Conservation (phyloP, 2,329 filamentous ascomycete genomes). For the Neoarthrinium moseri region DNA sequence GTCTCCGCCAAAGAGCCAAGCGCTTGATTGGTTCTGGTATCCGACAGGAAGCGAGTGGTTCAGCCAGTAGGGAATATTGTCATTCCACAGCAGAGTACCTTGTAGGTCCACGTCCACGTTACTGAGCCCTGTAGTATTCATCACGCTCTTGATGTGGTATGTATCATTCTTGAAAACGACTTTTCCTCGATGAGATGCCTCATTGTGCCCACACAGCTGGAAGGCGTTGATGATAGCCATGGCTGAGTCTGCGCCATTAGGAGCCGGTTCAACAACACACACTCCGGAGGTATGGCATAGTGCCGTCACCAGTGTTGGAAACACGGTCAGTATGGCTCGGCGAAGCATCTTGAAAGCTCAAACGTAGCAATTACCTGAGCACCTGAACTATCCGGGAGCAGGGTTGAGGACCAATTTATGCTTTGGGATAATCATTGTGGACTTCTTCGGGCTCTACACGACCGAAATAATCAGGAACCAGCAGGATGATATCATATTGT, state of each 20-base stretch:
- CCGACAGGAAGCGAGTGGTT: constrained; percentile 47
- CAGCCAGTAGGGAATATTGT: constrained; percentile 45
- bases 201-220: constrained; percentile 24
- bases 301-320: too few species aligned
- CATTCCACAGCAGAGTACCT: constrained; percentile 1
- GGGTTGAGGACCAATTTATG: too few species aligned
- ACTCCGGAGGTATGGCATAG: constrained; percentile 11
- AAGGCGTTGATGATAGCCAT: constrained; percentile 29
- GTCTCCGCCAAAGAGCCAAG: constrained; percentile 54
- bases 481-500: too few species aligned
- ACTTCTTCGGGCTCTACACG: too few species aligned
- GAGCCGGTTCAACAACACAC: constrained; percentile 26
- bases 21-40: constrained; percentile 55
- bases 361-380: too few species aligned
- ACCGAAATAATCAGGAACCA: too few species aligned
- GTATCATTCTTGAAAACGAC: constrained; percentile 30
- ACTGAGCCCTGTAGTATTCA: constrained; percentile 31
- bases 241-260: constrained; percentile 28
- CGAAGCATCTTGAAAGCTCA: too few species aligned
- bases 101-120: constrained; percentile 43
- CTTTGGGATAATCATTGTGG: too few species aligned
- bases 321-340: too few species aligned
- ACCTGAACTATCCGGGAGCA: too few species aligned
- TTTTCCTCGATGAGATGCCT: constrained; percentile 14
- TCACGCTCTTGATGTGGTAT: constrained; percentile 33